Percentiles rank a stretch among this genome's conserved stretches.
Conservation (phyloP, 305 asterid species). For the Fraxinus sp. region DNA sequence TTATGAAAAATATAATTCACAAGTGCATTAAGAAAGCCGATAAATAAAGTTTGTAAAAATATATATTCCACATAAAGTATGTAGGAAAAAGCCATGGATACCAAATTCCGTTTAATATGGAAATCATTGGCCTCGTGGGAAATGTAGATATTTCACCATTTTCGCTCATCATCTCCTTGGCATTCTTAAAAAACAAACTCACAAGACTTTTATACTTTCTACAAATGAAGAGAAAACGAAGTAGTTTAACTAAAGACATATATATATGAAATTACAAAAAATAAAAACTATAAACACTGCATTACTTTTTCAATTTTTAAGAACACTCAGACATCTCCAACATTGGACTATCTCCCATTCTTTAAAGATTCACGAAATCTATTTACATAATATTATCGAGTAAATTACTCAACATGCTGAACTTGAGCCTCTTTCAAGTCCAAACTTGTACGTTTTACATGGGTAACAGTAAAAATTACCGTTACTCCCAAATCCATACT, state of each 20-base stretch:
- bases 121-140: constrained; percentile 37
- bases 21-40: too few species aligned
- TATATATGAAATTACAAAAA: neutral
- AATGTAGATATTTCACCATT: constrained; percentile 37
- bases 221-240: neutral
- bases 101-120: constrained; percentile 23
- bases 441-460: constrained; percentile 37
- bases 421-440: neutral
- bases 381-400: neutral
- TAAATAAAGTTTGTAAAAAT: too few species aligned
- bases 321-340: neutral
- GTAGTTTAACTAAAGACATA: neutral
- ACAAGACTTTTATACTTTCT: constrained; percentile 27
- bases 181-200: constrained; percentile 34
- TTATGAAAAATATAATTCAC: too few species aligned
- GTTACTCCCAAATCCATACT: constrained; percentile 39
- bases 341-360: neutral
- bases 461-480: constrained; percentile 31
- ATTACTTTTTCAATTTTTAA: too few species aligned
- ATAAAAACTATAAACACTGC: too few species aligned
- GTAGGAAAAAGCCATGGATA: constrained; percentile 18
- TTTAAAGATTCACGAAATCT: too few species aligned
- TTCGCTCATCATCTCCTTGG: constrained; percentile 28
- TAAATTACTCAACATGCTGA: neutral
- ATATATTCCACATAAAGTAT: too few species aligned